These are phyloP conservation scores for Rhododendron mucronatum DNA, from an alignment of 148 eudicot species.

Conservation along the genomic window DNA sequence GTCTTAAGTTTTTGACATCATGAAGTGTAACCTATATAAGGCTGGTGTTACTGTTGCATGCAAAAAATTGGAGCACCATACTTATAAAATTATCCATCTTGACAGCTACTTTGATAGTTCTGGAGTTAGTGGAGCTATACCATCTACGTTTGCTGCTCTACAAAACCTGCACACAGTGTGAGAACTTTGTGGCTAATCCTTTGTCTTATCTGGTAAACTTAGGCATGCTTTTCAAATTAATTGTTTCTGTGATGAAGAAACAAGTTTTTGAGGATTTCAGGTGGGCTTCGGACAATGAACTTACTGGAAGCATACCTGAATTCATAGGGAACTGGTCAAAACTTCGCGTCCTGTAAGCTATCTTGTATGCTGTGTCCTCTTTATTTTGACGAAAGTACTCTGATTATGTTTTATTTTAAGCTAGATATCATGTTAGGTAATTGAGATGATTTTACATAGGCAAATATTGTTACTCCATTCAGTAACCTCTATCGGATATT, in stretches of 20 bases:
- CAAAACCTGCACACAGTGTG: conserved; percentile 46
- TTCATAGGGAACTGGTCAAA: conserved; percentile 39
- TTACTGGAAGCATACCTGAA: conserved; percentile 63
- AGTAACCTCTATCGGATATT: neutral
- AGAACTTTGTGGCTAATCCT: conserved; percentile 17
- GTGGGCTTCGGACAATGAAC: conserved; percentile 69
- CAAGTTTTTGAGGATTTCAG: conserved; percentile 29
- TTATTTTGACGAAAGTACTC: neutral
- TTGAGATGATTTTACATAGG: neutral
- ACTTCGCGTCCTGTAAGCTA: conserved; percentile 28
- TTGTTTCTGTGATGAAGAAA: neutral
- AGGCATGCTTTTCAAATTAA: neutral
- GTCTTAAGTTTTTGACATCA: neutral
- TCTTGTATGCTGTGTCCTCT: neutral
- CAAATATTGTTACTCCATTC: neutral
- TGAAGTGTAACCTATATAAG: neutral
- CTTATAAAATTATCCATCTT: conserved; percentile 10
- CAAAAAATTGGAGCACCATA: neutral
- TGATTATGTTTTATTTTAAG: neutral
- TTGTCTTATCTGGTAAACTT: neutral
- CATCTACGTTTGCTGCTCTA: conserved; percentile 19
- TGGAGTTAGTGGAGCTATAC: conserved; percentile 68
- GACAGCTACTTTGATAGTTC: conserved; percentile 62
- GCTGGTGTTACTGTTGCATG: neutral
- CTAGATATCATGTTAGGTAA: neutral